Conservation (phyloP, 371 early-diverging fungal genomes). For the Circinella minor region DNA sequence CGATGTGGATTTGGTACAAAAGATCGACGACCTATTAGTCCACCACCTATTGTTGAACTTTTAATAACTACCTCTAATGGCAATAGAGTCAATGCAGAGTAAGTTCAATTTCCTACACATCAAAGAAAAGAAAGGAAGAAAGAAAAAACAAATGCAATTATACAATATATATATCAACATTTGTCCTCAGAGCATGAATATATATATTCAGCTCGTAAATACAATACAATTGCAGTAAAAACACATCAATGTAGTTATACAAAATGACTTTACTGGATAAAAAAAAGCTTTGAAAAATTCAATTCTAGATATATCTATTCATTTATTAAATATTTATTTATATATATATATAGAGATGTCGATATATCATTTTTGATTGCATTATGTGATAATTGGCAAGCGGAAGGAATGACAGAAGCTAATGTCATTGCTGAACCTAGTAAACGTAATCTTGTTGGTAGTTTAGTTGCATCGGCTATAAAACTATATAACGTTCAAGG, state of each 20-base stretch:
- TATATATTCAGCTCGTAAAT: too few relatives aligned
- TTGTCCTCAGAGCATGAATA: too few relatives aligned
- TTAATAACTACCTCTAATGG: slow-evolving; percentile 31
- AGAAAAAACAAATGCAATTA: too few relatives aligned
- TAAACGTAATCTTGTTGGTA: slow-evolving; percentile 71
- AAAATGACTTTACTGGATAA: too few relatives aligned
- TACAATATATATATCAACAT: too few relatives aligned
- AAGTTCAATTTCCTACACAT: slow-evolving; percentile 1
- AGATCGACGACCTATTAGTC: slow-evolving; percentile 73
- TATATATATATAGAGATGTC: slow-evolving; percentile 9
- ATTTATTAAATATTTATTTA: neutral
- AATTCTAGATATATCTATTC: neutral
- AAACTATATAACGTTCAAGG: slow-evolving; percentile 66
- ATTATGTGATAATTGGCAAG: slow-evolving; percentile 32
- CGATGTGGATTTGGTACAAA: slow-evolving; percentile 77
- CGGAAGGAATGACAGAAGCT: slow-evolving; percentile 30
- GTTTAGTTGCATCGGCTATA: slow-evolving; percentile 69
- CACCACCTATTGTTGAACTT: slow-evolving; percentile 69
- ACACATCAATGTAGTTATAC: too few relatives aligned
- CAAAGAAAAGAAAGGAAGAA: neutral
- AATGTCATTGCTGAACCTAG: slow-evolving; percentile 23
- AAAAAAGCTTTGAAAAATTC: neutral
- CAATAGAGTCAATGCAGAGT: slow-evolving; percentile 15
- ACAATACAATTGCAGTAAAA: too few relatives aligned
- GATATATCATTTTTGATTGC: slow-evolving; percentile 26